Conservation (phyloP, 1,284 basidiomycete species). For the Puccinia brachypodii region DNA sequence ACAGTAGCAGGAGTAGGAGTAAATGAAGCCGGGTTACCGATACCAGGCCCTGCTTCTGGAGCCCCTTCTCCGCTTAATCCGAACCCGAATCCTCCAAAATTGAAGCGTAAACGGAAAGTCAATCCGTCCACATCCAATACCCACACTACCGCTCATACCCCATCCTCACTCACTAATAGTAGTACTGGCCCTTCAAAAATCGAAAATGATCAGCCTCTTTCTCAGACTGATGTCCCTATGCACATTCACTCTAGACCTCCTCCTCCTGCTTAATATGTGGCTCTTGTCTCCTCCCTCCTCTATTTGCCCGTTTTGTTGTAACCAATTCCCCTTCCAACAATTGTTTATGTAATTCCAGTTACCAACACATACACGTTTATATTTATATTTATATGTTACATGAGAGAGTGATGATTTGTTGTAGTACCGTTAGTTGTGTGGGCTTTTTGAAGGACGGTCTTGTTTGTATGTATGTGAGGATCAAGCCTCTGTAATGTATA, state of each 20-base stretch:
- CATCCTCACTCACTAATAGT: not conserved
- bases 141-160: not conserved
- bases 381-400: too few relatives aligned
- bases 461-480: too few relatives aligned
- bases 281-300: too few relatives aligned
- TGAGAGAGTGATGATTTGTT: too few relatives aligned
- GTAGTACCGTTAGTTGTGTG: too few relatives aligned
- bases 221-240: not conserved
- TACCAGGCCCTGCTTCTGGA: not conserved
- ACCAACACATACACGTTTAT: too few relatives aligned
- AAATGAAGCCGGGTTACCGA: not conserved
- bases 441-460: too few relatives aligned
- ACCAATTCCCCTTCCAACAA: too few relatives aligned
- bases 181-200: not conserved
- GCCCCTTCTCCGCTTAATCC: not conserved
- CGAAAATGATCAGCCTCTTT: not conserved
- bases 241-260: not conserved
- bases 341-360: too few relatives aligned
- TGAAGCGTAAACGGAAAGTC: conserved; percentile 18
- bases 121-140: not conserved
- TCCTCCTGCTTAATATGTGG: too few relatives aligned
- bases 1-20: not conserved
- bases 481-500: too few relatives aligned
- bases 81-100: not conserved
- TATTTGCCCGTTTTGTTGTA: too few relatives aligned